These are phyloP conservation scores for Cladosporium colombiae DNA, from an alignment of 2,329 filamentous ascomycete species.

Conservation along the genomic window DNA sequence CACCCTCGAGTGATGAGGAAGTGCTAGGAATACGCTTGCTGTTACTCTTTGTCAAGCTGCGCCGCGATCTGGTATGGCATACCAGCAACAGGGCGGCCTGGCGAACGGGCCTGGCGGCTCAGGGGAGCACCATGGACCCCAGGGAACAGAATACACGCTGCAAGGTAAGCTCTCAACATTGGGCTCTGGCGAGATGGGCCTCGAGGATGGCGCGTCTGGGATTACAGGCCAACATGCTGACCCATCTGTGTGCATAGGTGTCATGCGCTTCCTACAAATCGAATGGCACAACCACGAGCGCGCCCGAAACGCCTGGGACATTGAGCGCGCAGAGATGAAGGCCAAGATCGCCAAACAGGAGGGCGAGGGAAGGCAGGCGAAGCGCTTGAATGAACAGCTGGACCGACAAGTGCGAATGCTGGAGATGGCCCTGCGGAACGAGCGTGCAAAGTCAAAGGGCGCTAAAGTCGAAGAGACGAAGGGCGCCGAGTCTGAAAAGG, in stretches of 20 bases:
- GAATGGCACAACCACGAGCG: conserved; percentile 99
- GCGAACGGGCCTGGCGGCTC: conserved; percentile 56
- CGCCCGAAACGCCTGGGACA: conserved; percentile 97
- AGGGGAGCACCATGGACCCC: conserved; percentile 51
- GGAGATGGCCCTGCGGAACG: conserved; percentile 82
- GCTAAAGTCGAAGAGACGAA: conserved; percentile 40
- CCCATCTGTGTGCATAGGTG: conserved; percentile 57
- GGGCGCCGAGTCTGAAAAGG: conserved; percentile 21
- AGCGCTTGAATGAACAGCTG: conserved; percentile 83
- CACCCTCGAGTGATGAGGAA: conserved; percentile 13
- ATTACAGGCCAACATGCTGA: conserved; percentile 27
- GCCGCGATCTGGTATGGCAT: conserved; percentile 58
- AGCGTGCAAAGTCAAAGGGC: conserved; percentile 61
- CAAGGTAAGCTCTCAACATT: conserved; percentile 54
- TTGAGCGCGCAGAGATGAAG: conserved; percentile 98
- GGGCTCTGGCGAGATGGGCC: not conserved
- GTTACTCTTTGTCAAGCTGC: not conserved
- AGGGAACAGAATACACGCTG: conserved; percentile 70
- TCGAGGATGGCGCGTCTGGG: not conserved
- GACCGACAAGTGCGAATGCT: conserved; percentile 89
- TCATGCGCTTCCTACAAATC: conserved; percentile 98
- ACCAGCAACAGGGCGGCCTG: conserved; percentile 68
- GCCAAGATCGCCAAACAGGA: conserved; percentile 92
- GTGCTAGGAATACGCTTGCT: conserved; percentile 1
- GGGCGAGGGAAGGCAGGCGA: conserved; percentile 81